Conservation (phyloP, 2,329 filamentous ascomycete genomes). For the Penicillium italicum region DNA sequence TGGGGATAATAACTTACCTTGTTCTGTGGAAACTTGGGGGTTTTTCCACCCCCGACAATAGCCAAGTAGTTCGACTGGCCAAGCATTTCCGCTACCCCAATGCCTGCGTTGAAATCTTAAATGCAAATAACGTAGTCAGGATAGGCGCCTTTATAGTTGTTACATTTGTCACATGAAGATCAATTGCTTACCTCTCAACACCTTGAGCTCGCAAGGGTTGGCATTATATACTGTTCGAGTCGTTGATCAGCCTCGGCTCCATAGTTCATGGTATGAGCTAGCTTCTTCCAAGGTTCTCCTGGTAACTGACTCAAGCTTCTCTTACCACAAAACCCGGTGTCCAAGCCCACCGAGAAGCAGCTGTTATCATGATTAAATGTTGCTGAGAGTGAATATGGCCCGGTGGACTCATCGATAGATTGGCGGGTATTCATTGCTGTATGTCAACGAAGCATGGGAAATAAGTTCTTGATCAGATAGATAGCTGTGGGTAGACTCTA, state of each 20-base stretch:
- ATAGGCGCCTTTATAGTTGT: too few species aligned
- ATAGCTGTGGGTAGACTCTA: background rate
- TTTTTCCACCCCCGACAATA: slow-evolving; percentile 80
- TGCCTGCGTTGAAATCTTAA: slow-evolving; percentile 72
- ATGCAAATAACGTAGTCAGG: background rate
- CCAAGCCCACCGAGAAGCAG: slow-evolving; percentile 82
- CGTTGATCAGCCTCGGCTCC: slow-evolving; percentile 17
- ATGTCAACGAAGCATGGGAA: slow-evolving; percentile 10
- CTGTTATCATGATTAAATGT: slow-evolving; percentile 82
- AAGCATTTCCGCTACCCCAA: slow-evolving; percentile 82
- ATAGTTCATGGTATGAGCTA: background rate
- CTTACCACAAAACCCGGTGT: slow-evolving; percentile 80
- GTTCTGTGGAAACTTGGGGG: slow-evolving; percentile 81
- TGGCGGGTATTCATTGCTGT: slow-evolving; percentile 80
- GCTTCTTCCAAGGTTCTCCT: background rate
- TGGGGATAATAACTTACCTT: slow-evolving; percentile 54
- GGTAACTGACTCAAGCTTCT: slow-evolving; percentile 6
- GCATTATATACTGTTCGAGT: slow-evolving; percentile 63
- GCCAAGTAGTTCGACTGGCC: slow-evolving; percentile 82
- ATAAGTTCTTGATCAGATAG: background rate
- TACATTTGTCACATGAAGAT: too few species aligned
- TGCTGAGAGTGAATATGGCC: slow-evolving; percentile 73
- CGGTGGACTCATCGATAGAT: slow-evolving; percentile 72
- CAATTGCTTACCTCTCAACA: slow-evolving; percentile 51
- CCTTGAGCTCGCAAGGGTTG: slow-evolving; percentile 66